Evolutionary conservation across 495 filamentous ascomycete genomes (phyloP), one percentile per base, ranked within the genome.

Genomic region (Entonaema liquescens): DNA sequence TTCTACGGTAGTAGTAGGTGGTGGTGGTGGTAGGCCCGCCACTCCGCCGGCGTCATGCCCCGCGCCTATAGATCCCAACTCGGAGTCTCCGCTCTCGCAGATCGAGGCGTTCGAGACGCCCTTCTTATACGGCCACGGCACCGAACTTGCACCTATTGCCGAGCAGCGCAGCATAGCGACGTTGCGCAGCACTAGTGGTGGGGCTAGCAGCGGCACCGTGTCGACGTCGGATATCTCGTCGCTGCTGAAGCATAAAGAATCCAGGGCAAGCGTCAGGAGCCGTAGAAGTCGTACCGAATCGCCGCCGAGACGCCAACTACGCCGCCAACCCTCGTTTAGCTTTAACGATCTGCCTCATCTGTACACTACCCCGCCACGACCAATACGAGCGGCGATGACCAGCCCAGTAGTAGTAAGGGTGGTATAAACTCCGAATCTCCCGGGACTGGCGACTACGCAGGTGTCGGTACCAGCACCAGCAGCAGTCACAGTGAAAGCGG

Each of bases 51-150:
- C 64, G 44, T 15, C 36, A 2, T 40, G 25, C 1, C n/a, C 67
- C 26, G 25, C 58, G 31, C 49, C 59, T 23, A 62, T 74, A 47
- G 71, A 76, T 53, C 62, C 66, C 5, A 69, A 72, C 19, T 71
- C 68, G 0, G 72, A 75, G 36, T 73, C 62, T 35, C 75, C 70
- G 23, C 74, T 74, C 53, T 68, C 63, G 5, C 62, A 57, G 12
- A 58, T 70, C 25, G 61, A 69, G 21, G 38, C 69, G 0, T 62
- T 67, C 9, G 65, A 78, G 23, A 75, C 71, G 0, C 67, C 76
- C 12, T 81, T 82, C 50, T 64, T 78, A 8, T 82, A 82, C 63
- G 80, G 80, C 35, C 74, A 74, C 59, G 80, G 80, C 15, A 82
- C 80, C 0, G 67, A 78, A 12, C 74, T 82, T 21, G 74, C 76